Base-by-base conservation (phyloP, 1,284 basidiomycete genomes). In the Leccinum pachyderme region DNA sequence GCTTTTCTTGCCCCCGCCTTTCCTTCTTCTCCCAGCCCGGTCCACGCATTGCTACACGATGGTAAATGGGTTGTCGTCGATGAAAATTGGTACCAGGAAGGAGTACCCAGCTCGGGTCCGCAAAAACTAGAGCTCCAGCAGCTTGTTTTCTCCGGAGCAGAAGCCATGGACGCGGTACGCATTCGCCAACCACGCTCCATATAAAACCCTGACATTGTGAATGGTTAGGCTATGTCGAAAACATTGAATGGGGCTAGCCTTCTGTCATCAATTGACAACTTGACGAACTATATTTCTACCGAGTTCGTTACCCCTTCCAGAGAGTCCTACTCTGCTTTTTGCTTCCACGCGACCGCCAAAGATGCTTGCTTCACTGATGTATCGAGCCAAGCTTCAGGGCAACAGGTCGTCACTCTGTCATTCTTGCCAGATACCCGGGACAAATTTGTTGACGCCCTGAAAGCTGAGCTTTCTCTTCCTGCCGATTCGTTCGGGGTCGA, bases 61-160 rank as follows among this genome's bases (percentile, higher is more conserved):
- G 74, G 72, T 22, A 76, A 82, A 61, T 89, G 86, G 87, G 68
- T 81, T 3, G 68, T 74, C 18, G 78, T 84, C 25, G 68, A 76
- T 5, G 80, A 84, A 48, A 75, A 74, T 2, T 86, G 83, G 86
- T 60, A 68, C 47, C 47, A 28, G 64, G 27, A 72, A 71, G 50
- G 73, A 72, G 6, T 68, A 62, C 48, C 72, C 64, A 61, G 63
- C 66, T 48, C 65, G 54, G 9, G 68, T 66, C 47, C 67, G 63
- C 54, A 69, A 63, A 72, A 74, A 7, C 59, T 88, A 33, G 87
- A 89, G 61, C 64, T 90, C 29, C 84, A 87, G 68, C 86, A 87
- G 62, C 65, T 91, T 33, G 70, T 86, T 15, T 81, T 89, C 61
- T 75, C 78, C 8, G 72, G 81, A 25, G 81, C 83, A 39, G 62